Evolutionary conservation across 2,329 filamentous ascomycete species (phyloP), one percentile per base, ranked within the genome.

Genomic region (Botrytis elliptica): DNA sequence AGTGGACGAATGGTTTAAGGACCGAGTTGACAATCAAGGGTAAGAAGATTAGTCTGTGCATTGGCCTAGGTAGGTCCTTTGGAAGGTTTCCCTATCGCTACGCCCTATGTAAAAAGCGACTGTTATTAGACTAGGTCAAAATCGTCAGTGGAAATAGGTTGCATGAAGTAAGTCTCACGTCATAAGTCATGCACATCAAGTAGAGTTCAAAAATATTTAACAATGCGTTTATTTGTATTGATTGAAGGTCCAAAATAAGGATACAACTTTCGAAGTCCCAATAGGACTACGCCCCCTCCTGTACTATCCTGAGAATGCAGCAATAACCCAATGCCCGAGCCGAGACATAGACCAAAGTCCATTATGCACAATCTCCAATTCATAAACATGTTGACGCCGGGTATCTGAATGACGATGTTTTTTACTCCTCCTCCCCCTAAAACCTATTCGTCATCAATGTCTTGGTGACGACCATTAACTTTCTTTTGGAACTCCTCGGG

Each of bases 401-500:
- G 66, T 69, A 69, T 69, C 66, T 57, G 66, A 69, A 69, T 57
- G 66, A 69, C 66, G 33, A 63, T 38, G 42, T 62, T 62, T 40
- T 33, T 52, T 36, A 62, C 64, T 69, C 64, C 64, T 62, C 36
- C 22, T 66, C 18, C n/a, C n/a, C 49, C 36, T 9, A 33, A 67
- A 44, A 49, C n/a, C 60, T 42, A 73, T 73, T 91, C 89, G 76
- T 91, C 90, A 75, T 91, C 90, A 42, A 91, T 82, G 77, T 91
- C 90, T 65, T 85, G 85, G 83, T 92, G 89, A 74, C 90, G 86
- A 67, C 84, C 88, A 76, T 88, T 79, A 49, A 92, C 89, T 84
- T 91, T 91, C 77, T 89, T 89, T 88, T 97, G 94, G 87, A 96
- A 98, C 82, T 97, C 93, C 64, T 89, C 90, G 55, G 90, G 86